These are phyloP conservation scores for Glycine soja DNA, from an alignment of 306 rosid species.

Conservation along the genomic window DNA sequence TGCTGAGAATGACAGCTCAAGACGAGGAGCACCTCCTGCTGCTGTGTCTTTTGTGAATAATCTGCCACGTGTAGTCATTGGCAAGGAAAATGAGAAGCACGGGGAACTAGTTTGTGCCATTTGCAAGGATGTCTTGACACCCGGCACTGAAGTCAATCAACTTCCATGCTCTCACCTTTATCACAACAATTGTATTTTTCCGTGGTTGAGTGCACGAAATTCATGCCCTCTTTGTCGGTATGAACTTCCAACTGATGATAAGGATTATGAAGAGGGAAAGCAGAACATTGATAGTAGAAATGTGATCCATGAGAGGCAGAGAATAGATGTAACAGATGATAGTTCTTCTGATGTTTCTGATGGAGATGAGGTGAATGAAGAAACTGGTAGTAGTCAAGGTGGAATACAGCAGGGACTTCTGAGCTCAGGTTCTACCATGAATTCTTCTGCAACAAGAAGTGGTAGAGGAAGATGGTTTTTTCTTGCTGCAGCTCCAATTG, in stretches of 20 bases:
- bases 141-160: constrained; percentile 71
- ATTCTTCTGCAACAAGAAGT: constrained; percentile 53
- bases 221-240: constrained; percentile 95
- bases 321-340: constrained; percentile 54
- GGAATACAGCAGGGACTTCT: constrained; percentile 43
- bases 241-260: constrained; percentile 96
- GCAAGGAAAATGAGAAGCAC: constrained; percentile 69
- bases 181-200: constrained; percentile 85
- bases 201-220: constrained; percentile 89
- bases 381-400: constrained; percentile 43
- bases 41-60: constrained; percentile 62
- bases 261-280: constrained; percentile 84
- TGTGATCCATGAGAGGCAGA: constrained; percentile 54
- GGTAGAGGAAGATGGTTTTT: constrained; percentile 82
- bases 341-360: constrained; percentile 55
- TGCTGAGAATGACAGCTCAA: constrained; percentile 72
- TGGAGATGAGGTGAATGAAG: constrained; percentile 59
- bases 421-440: constrained; percentile 37
- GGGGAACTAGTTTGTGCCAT: constrained; percentile 80
- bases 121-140: constrained; percentile 77
- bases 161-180: constrained; percentile 93
- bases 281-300: constrained; percentile 48
- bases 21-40: constrained; percentile 97
- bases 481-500: constrained; percentile 91
- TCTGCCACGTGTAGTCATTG: constrained; percentile 66